These are phyloP conservation scores for Chlorella vulgaris DNA, from an alignment of 139 green algal species.

Conservation along the genomic window DNA sequence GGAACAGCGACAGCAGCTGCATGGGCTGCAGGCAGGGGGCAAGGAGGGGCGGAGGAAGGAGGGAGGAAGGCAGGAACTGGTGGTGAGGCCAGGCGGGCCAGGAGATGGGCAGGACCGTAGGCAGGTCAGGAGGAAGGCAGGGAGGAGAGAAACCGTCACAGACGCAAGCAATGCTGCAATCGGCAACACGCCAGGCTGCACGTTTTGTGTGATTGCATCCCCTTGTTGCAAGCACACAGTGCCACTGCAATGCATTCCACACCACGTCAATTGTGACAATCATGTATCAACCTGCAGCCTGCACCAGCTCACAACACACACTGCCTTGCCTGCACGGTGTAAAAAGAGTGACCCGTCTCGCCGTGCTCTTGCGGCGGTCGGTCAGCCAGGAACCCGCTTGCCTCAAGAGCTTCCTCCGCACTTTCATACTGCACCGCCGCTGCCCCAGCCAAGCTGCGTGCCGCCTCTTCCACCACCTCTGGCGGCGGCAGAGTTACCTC, in stretches of 20 bases:
- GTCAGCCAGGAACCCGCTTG: slow-evolving; percentile 34
- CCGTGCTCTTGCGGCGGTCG: slow-evolving; percentile 11
- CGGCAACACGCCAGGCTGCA: too few relatives aligned
- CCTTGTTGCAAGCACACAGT: not conserved
- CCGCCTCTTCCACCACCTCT: not conserved
- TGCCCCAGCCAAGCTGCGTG: not conserved
- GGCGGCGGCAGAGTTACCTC: not conserved
- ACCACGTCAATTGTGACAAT: not conserved
- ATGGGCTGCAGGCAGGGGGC: slow-evolving; percentile 22
- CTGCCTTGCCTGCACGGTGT: slow-evolving; percentile 34
- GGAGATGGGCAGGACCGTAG: not conserved
- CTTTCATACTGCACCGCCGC: not conserved
- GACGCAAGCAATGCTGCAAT: too few relatives aligned
- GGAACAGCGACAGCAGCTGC: slow-evolving; percentile 54
- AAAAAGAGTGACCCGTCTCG: slow-evolving; percentile 38
- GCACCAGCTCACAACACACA: not conserved
- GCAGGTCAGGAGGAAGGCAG: too few relatives aligned
- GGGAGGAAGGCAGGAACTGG: not conserved
- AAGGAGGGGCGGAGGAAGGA: not conserved
- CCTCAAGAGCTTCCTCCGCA: slow-evolving; percentile 35
- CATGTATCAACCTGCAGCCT: not conserved
- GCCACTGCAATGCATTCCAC: not conserved
- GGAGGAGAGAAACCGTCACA: too few relatives aligned
- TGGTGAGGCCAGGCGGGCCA: not conserved
- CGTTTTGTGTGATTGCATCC: not conserved